These are phyloP conservation scores for Alternaria sp. DNA, from an alignment of 2,329 filamentous ascomycete genomes.

Conservation along the genomic window DNA sequence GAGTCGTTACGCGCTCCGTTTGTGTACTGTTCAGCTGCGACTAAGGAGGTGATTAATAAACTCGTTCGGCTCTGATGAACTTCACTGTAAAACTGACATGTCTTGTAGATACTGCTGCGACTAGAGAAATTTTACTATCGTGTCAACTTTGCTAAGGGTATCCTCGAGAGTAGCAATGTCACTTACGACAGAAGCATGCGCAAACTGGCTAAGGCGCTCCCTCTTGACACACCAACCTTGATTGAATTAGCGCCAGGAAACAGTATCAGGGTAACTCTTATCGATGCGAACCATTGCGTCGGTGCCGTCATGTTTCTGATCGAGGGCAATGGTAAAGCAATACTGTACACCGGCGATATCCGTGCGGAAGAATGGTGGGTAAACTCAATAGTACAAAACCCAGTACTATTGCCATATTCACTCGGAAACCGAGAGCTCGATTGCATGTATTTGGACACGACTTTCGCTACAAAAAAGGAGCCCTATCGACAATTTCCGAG, in stretches of 20 bases:
- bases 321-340: constrained; percentile 74
- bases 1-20: constrained; percentile 81
- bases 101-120: constrained; percentile 71
- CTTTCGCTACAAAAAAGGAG: constrained; percentile 67
- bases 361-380: constrained; percentile 89
- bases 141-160: constrained; percentile 80
- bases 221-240: constrained; percentile 78
- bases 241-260: constrained; percentile 77
- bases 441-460: constrained; percentile 89
- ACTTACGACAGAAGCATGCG: constrained; percentile 77
- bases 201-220: constrained; percentile 79
- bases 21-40: constrained; percentile 89
- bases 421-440: constrained; percentile 64
- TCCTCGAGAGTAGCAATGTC: constrained; percentile 76
- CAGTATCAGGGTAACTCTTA: constrained; percentile 79
- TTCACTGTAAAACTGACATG: not conserved
- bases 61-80: not conserved
- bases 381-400: constrained; percentile 74
- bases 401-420: constrained; percentile 78
- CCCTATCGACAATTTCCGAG: constrained; percentile 64
- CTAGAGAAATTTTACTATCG: constrained; percentile 82
- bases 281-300: constrained; percentile 92
- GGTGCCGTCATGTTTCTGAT: constrained; percentile 94
- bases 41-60: constrained; percentile 66
- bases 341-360: constrained; percentile 90